Percentiles rank a stretch among this genome's conserved stretches.
These are phyloP conservation scores for Gaeumannomyces tritici DNA, from an alignment of 2,329 filamentous ascomycete species.

Conservation along the genomic window DNA sequence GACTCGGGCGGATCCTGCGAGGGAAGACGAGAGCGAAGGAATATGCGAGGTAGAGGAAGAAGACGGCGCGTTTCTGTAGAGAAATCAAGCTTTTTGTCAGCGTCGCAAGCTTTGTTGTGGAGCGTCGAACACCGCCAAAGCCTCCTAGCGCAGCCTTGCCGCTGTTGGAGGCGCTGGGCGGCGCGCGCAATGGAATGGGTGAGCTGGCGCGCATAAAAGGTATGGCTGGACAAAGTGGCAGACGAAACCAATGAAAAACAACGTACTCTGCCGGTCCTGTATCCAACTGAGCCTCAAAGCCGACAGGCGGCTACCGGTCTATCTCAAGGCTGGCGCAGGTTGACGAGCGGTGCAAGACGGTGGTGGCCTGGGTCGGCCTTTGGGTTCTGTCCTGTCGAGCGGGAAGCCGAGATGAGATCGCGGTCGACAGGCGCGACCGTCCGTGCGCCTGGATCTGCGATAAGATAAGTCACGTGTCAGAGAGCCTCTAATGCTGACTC, in stretches of 20 bases:
- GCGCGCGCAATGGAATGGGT: no score
- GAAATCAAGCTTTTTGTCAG: neutral
- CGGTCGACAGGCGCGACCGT: neutral
- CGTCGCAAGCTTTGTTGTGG: neutral
- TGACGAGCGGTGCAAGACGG: neutral
- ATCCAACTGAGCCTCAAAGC: neutral
- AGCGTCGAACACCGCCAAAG: neutral
- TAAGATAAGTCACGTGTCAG: neutral
- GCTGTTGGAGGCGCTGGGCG: neutral
- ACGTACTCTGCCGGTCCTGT: neutral
- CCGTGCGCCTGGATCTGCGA: neutral
- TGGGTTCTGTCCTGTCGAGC: neutral
- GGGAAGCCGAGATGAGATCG: neutral
- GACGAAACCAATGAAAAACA: neutral
- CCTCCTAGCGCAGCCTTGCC: neutral
- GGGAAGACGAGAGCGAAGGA: neutral
- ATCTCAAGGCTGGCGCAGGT: neutral
- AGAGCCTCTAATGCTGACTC: neutral
- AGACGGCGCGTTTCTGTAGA: neutral
- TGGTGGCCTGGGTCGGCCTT: neutral
- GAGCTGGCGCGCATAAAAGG: neutral
- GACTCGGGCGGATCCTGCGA: neutral
- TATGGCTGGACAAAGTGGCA: no score
- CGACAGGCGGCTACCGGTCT: neutral
- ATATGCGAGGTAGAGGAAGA: neutral